phyloP scores from a whole-genome alignment of 805 yeast genomes.

The Ogataea sp. region DNA sequence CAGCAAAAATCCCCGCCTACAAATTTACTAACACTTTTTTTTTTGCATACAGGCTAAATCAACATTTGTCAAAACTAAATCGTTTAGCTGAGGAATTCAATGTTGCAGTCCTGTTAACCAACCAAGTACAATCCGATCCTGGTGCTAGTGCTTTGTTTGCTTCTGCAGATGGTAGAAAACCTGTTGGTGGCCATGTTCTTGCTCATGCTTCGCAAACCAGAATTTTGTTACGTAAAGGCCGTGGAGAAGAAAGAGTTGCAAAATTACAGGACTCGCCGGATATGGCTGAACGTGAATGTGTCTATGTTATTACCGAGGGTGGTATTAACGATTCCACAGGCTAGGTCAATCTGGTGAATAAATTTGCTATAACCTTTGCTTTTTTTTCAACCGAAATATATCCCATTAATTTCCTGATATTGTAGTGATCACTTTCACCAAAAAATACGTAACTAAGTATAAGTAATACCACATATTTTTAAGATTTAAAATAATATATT shows the following conservation, averaged over 20 bases:
- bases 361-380: no score
- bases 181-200: constrained; percentile 76
- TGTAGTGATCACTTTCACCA: no score
- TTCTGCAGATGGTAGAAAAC: constrained; percentile 76
- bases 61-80: constrained; percentile 41
- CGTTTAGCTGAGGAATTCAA: constrained; percentile 74
- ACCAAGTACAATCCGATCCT: constrained; percentile 79
- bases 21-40: no score
- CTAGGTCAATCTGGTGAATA: no score
- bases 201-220: constrained; percentile 80
- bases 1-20: no score
- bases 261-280: constrained; percentile 77
- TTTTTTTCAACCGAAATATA: no score
- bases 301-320: constrained; percentile 55
- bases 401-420: no score
- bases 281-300: constrained; percentile 74
- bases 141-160: constrained; percentile 76
- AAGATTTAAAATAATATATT: no score
- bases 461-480: no score
- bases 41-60: constrained; percentile 28
- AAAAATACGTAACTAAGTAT: no score
- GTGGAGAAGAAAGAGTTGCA: constrained; percentile 76
- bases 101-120: constrained; percentile 65
- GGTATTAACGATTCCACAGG: constrained; percentile 12
- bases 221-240: constrained; percentile 57